Evolutionary conservation across 2,329 filamentous ascomycete species (phyloP).

Genomic region (Epicoccum nigrum): DNA sequence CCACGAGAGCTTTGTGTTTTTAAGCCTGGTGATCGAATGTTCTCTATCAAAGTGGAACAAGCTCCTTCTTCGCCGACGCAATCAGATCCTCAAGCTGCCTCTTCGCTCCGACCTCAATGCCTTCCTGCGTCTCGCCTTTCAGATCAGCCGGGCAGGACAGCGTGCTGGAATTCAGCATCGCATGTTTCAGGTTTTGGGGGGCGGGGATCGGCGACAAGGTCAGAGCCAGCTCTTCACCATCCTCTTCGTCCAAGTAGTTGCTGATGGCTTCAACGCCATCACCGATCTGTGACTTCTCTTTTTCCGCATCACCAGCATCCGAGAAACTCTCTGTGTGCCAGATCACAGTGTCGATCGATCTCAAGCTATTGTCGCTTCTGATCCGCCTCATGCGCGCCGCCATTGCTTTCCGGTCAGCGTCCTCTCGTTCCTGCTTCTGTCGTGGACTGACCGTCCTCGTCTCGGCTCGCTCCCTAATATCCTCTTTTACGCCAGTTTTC

Average conservation of each 20-base stretch:
- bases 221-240: conserved; percentile 1
- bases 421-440: neutral
- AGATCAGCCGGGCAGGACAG: too few species aligned
- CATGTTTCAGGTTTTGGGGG: neutral
- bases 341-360: conserved; percentile 19
- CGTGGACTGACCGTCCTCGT: conserved; percentile 8
- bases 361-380: conserved; percentile 15
- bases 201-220: conserved; percentile 5
- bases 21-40: too few species aligned
- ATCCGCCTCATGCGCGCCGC: conserved; percentile 1
- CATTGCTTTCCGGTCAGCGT: conserved; percentile 3
- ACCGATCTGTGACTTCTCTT: neutral
- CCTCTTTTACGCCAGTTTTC: neutral
- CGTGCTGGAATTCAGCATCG: neutral
- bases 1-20: too few species aligned
- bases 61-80: too few species aligned
- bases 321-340: neutral
- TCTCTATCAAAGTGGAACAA: too few species aligned
- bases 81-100: too few species aligned
- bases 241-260: neutral
- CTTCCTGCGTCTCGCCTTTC: too few species aligned
- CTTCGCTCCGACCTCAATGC: too few species aligned
- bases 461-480: neutral
- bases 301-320: neutral
- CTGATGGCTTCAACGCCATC: neutral